Conservation (phyloP, 2,329 filamentous ascomycete species). For the Trichoderma citrinoviride region DNA sequence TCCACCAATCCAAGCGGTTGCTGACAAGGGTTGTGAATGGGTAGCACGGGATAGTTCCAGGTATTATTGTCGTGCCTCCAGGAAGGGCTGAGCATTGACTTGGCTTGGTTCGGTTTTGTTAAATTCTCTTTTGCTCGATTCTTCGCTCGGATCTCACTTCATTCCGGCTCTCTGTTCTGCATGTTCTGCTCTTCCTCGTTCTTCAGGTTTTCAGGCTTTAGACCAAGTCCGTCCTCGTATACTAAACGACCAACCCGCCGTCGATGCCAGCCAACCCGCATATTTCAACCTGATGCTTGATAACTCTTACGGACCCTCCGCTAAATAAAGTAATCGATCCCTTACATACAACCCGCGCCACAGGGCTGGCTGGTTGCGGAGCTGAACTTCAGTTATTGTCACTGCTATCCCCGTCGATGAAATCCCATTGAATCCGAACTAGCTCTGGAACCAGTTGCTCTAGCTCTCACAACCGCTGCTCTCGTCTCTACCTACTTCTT, state of each 20-base stretch:
- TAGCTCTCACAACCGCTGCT: too few species aligned
- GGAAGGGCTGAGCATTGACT: too few species aligned
- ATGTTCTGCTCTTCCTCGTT: too few species aligned
- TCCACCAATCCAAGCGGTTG: conserved; percentile 5
- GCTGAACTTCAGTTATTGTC: conserved; percentile 8
- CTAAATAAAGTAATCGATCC: conserved; percentile 11
- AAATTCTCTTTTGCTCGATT: not conserved
- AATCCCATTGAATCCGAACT: not conserved
- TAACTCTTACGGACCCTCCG: not conserved
- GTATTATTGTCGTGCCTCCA: not conserved
- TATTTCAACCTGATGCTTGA: too few species aligned
- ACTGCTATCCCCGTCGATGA: not conserved
- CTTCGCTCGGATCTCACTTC: too few species aligned
- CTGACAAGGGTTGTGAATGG: not conserved
- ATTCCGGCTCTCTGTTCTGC: too few species aligned
- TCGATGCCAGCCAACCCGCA: too few species aligned
- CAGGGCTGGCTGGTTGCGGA: conserved; percentile 10
- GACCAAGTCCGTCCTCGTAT: too few species aligned
- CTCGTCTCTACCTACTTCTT: not conserved
- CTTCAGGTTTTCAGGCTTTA: too few species aligned
- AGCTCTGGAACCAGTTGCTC: too few species aligned
- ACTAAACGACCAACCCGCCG: too few species aligned
- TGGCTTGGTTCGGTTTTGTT: too few species aligned
- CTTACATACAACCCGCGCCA: conserved; percentile 6
- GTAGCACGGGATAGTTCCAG: not conserved